Conservation (phyloP, 1,284 basidiomycete species). For the Erythrobasidium hasegawianum region DNA sequence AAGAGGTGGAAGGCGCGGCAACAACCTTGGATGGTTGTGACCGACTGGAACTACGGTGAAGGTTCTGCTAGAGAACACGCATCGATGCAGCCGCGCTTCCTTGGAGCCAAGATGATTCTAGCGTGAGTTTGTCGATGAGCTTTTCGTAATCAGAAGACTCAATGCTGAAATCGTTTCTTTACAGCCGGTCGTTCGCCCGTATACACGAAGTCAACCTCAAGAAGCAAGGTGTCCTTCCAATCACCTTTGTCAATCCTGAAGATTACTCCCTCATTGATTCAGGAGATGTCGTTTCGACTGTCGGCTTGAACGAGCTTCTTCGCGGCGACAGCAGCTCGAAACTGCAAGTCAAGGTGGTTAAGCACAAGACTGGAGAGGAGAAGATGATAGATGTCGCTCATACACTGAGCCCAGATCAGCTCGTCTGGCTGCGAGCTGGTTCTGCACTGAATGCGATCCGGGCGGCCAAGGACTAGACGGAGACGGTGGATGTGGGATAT, state of each 20-base stretch:
- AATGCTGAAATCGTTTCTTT: too few relatives aligned
- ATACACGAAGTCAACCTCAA: constrained; percentile 82
- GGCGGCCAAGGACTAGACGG: not conserved
- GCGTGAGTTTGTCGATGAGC: constrained; percentile 60
- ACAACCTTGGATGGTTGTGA: constrained; percentile 90
- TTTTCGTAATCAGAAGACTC: too few relatives aligned
- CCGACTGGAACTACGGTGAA: constrained; percentile 85
- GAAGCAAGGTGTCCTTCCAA: constrained; percentile 91
- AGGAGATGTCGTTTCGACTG: constrained; percentile 65
- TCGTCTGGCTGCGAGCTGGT: constrained; percentile 79
- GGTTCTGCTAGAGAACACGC: constrained; percentile 98
- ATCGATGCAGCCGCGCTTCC: constrained; percentile 92
- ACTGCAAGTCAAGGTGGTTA: constrained; percentile 68
- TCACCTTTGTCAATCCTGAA: constrained; percentile 81
- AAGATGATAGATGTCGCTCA: constrained; percentile 72
- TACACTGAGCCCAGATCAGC: constrained; percentile 81
- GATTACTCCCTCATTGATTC: constrained; percentile 77
- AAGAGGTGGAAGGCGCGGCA: constrained; percentile 75
- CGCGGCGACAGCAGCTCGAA: constrained; percentile 55
- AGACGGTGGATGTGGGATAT: not conserved
- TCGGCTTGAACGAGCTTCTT: constrained; percentile 58
- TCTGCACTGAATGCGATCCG: constrained; percentile 67
- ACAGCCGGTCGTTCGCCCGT: constrained; percentile 82
- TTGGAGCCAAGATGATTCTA: constrained; percentile 59
- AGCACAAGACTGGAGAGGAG: constrained; percentile 61